Evolutionary conservation across 2,329 filamentous ascomycete species (phyloP), one percentile per base, ranked within the genome.

Genomic region (Penicillium sp.): DNA sequence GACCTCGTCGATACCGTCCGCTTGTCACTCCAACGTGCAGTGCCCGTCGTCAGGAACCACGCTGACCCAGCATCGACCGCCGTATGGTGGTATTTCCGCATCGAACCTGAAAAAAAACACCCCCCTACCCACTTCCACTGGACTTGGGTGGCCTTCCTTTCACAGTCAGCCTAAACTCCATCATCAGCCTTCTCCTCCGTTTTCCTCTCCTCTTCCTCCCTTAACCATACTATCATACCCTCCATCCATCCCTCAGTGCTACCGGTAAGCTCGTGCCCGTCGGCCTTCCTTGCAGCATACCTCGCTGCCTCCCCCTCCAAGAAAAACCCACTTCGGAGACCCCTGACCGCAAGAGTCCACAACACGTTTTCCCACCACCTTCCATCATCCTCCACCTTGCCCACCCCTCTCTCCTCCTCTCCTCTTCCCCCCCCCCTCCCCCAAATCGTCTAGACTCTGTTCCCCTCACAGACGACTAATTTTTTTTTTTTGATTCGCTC

Each of bases 41-140:
- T 32, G 54, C 59, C 63, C 64, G 67, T 8, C 29, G 65, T 68
- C 65, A 54, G 57, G 65, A 57, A 62, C 66, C 67, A 68, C 66
- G 65, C 66, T 56, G 61, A 32, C 55, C 59, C 59, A 59, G 61
- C 58, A 63, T 61, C 57, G 58, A 60, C 58, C 63, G 61, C 64
- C 48, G 63, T 65, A 60, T 56, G 61, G 58, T 49, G 49, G 53
- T 51, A 61, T 59, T 58, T 63, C 65, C 61, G 66, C 59, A 58
- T 58, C 64, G 65, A 62, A 67, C 68, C 66, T 11, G 29, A 54
- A 60, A 57, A 59, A 64, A 58, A 58, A 60, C 55, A 56, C 52
- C 36, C 50, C 45, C 35, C 46, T 49, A 37, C 40, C 34, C 39
- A 43, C 35, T 33, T 45, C 32, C 18, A 18, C 18, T 32, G 29